phyloP scores from a whole-genome alignment of 176 grass and related monocot genomes.

The Eleusine coracana region DNA sequence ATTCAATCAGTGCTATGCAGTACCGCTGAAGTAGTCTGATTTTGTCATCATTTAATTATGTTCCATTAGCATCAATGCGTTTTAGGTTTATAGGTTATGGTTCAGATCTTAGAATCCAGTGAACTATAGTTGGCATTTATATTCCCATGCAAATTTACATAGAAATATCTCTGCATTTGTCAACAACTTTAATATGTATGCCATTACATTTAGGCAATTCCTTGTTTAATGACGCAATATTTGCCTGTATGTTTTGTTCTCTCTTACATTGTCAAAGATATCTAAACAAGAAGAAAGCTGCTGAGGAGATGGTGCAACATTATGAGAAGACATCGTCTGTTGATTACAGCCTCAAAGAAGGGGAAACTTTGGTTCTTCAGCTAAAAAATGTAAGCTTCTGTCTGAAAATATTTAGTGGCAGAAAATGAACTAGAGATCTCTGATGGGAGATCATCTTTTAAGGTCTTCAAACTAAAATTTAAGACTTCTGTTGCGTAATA shows the following conservation, averaged over 20 bases:
- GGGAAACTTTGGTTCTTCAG: constrained; percentile 96
- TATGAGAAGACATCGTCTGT: constrained; percentile 86
- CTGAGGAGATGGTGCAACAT: constrained; percentile 98
- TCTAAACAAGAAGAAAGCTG: constrained; percentile 94
- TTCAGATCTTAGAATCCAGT: constrained; percentile 10
- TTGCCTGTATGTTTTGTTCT: constrained; percentile 36
- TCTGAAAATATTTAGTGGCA: constrained; percentile 2
- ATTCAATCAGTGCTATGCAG: constrained; percentile 1
- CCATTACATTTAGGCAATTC: neutral
- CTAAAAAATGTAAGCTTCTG: constrained; percentile 82
- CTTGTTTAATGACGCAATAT: constrained; percentile 1
- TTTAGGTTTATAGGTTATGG: neutral
- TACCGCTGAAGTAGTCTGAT: neutral
- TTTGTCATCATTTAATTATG: neutral
- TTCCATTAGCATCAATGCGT: neutral
- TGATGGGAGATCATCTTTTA: constrained; percentile 1
- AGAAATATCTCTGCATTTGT: neutral
- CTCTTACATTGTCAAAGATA: constrained; percentile 73
- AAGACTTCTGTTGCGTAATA: neutral
- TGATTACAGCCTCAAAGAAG: constrained; percentile 99
- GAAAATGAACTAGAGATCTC: constrained; percentile 13
- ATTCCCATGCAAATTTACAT: constrained; percentile 10
- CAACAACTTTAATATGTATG: neutral
- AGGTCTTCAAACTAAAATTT: neutral
- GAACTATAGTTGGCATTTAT: neutral